Conservation (phyloP, 2,329 filamentous ascomycete genomes). For the Calonectria montana region DNA sequence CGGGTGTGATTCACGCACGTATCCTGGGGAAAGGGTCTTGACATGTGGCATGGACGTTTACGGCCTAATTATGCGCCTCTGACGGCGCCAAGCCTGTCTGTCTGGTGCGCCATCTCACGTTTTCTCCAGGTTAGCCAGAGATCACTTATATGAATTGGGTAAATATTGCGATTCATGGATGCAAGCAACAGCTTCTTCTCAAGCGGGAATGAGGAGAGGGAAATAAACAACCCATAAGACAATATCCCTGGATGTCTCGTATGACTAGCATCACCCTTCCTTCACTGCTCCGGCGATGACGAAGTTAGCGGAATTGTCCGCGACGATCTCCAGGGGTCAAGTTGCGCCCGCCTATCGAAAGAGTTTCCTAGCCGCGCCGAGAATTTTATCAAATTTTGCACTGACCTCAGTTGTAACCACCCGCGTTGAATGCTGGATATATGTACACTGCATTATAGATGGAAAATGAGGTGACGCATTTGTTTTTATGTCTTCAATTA, state of each 20-base stretch:
- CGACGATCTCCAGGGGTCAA: constrained; percentile 4
- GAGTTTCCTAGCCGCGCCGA: neutral
- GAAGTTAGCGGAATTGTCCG: constrained; percentile 1
- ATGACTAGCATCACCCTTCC: neutral
- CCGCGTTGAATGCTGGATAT: neutral
- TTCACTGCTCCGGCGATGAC: neutral
- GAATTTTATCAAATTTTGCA: neutral
- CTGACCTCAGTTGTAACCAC: neutral
- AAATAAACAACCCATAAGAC: neutral
- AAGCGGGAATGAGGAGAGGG: neutral
- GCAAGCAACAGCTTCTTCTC: neutral
- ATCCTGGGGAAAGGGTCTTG: neutral
- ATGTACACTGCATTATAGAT: neutral
- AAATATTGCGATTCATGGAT: neutral
- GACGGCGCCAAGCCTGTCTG: neutral
- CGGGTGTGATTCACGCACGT: neutral
- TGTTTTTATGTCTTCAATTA: too few relatives aligned
- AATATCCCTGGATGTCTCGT: neutral
- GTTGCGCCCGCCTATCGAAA: neutral
- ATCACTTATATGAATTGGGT: neutral
- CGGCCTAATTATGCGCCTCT: constrained; percentile 1
- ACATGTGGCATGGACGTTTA: constrained; percentile 1
- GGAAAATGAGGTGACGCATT: neutral
- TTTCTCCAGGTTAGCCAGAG: neutral
- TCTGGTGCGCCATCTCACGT: neutral